phyloP scores from a whole-genome alignment of 2,329 filamentous ascomycete species.

The Amphichorda felina region DNA sequence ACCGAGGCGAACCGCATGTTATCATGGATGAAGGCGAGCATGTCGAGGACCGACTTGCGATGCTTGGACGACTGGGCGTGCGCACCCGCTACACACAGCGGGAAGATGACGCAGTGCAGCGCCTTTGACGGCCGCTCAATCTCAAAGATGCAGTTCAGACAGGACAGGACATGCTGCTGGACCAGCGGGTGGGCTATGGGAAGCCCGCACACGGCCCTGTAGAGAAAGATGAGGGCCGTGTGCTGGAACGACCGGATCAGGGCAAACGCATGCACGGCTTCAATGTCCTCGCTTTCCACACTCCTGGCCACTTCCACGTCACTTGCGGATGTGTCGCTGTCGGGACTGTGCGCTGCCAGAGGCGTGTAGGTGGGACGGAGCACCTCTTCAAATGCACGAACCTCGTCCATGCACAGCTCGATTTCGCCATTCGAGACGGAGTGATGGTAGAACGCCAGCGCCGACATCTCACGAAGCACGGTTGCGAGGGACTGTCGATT shows the following conservation, averaged over 20 bases:
- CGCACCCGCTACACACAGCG: slow-evolving; percentile 22
- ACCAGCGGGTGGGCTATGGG: slow-evolving; percentile 24
- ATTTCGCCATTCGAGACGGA: slow-evolving; percentile 6
- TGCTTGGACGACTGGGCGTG: slow-evolving; percentile 18
- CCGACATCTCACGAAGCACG: slow-evolving; percentile 18
- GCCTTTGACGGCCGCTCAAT: slow-evolving; percentile 21
- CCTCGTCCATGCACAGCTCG: slow-evolving; percentile 14
- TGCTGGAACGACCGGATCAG: slow-evolving; percentile 27
- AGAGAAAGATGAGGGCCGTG: slow-evolving; percentile 27
- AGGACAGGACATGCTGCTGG: slow-evolving; percentile 23
- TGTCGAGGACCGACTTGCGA: slow-evolving; percentile 9
- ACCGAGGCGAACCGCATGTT: slow-evolving; percentile 25
- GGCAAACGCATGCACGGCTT: slow-evolving; percentile 19
- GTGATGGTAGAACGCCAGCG: slow-evolving; percentile 16
- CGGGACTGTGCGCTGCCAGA: slow-evolving; percentile 6
- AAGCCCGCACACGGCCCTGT: slow-evolving; percentile 26
- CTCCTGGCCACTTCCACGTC: too few species aligned
- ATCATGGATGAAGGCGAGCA: slow-evolving; percentile 13
- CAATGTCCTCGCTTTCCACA: slow-evolving; percentile 10
- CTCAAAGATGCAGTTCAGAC: slow-evolving; percentile 22
- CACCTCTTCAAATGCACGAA: slow-evolving; percentile 14
- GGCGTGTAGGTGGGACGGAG: slow-evolving; percentile 14
- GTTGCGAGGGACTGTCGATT: slow-evolving; percentile 19
- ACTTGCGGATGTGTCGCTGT: too few species aligned
- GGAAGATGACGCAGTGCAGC: slow-evolving; percentile 25